These are phyloP conservation scores for Erodium maritimum DNA, from an alignment of 345 rosid species.

Conservation along the genomic window DNA sequence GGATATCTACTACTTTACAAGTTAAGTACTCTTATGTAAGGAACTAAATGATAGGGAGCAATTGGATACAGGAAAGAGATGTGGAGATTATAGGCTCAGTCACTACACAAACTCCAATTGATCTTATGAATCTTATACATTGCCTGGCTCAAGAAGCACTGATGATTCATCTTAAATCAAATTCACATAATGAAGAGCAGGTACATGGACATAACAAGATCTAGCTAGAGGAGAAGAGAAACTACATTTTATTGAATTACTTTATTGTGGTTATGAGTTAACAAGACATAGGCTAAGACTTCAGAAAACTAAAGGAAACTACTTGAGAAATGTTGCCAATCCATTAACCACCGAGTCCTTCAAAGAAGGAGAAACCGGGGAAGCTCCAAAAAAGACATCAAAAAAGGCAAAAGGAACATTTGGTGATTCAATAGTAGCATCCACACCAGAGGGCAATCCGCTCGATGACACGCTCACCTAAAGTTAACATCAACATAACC, in stretches of 20 bases:
- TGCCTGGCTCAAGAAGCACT: too few species aligned
- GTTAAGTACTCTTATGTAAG: too few species aligned
- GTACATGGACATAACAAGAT: background rate
- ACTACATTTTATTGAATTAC: too few species aligned
- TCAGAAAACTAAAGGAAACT: slow-evolving; percentile 5
- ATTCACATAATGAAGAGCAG: background rate
- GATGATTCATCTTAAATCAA: too few species aligned
- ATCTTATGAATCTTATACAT: too few species aligned
- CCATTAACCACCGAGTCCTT: slow-evolving; percentile 53
- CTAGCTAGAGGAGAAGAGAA: too few species aligned
- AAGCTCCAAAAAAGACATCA: slow-evolving; percentile 64
- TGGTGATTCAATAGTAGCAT: slow-evolving; percentile 52
- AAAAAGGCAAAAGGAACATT: slow-evolving; percentile 52
- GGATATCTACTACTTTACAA: too few species aligned
- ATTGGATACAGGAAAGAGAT: too few species aligned
- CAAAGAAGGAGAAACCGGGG: slow-evolving; percentile 73
- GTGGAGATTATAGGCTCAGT: too few species aligned
- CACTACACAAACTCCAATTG: too few species aligned
- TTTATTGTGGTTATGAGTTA: too few species aligned
- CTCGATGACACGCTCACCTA: slow-evolving; percentile 56
- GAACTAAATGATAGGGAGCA: too few species aligned
- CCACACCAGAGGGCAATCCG: slow-evolving; percentile 37
- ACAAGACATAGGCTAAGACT: background rate
- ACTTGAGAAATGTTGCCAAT: slow-evolving; percentile 32
- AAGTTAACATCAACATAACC: slow-evolving; percentile 6